Percentiles rank a stretch among this genome's conserved stretches.
These are phyloP conservation scores for Trichoderma asperelloides DNA, from an alignment of 495 filamentous ascomycete species.

Conservation along the genomic window DNA sequence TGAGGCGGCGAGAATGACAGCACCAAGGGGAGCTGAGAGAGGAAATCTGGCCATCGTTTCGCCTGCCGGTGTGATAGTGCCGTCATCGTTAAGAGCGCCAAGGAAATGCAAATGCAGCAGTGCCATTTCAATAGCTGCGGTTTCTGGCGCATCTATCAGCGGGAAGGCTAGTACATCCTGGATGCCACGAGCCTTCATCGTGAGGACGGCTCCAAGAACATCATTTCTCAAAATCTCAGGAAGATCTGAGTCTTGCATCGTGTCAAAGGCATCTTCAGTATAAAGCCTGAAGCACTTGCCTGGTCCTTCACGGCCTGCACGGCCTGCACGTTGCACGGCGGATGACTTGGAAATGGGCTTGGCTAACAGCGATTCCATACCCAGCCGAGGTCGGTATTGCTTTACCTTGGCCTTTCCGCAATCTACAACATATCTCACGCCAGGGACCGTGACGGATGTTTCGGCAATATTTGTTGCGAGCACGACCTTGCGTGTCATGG, in stretches of 20 bases:
- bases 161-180: slow-evolving; percentile 77
- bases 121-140: slow-evolving; percentile 73
- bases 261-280: slow-evolving; percentile 67
- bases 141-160: slow-evolving; percentile 70
- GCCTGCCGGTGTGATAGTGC: slow-evolving; percentile 65
- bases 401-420: slow-evolving; percentile 92
- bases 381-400: slow-evolving; percentile 75
- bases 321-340: slow-evolving; percentile 83
- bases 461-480: slow-evolving; percentile 96
- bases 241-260: slow-evolving; percentile 60
- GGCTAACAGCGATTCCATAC: slow-evolving; percentile 81
- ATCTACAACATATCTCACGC: slow-evolving; percentile 86
- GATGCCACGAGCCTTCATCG: slow-evolving; percentile 87
- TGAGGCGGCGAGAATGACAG: slow-evolving; percentile 74
- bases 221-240: slow-evolving; percentile 92
- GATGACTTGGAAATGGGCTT: slow-evolving; percentile 91
- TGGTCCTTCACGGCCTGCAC: slow-evolving; percentile 84
- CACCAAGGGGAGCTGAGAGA: slow-evolving; percentile 69
- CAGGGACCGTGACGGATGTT: slow-evolving; percentile 92
- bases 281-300: slow-evolving; percentile 89
- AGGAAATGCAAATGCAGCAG: slow-evolving; percentile 71
- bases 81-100: slow-evolving; percentile 62
- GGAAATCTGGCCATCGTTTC: slow-evolving; percentile 73
- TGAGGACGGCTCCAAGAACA: slow-evolving; percentile 74
- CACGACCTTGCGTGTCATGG: slow-evolving; percentile 75